Conservation (phyloP, 306 rosid species). For the Fragaria ananassa region DNA sequence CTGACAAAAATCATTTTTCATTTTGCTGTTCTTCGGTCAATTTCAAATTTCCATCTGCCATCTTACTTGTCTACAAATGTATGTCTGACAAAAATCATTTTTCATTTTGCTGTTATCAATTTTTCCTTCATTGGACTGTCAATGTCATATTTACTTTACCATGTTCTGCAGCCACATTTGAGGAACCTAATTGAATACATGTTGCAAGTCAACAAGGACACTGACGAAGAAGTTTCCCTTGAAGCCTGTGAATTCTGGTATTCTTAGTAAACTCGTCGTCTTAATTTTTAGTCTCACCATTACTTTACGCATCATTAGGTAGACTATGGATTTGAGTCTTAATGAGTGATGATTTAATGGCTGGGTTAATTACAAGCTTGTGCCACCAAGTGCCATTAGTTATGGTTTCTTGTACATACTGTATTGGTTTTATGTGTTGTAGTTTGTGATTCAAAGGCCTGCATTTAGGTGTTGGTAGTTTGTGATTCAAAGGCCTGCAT, state of each 20-base stretch:
- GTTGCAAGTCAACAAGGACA: constrained; percentile 95
- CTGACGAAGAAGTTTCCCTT: constrained; percentile 94
- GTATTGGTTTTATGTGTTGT: neutral
- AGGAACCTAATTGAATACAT: constrained; percentile 83
- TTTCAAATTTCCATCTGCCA: too few relatives aligned
- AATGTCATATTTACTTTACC: constrained; percentile 13
- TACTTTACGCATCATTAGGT: constrained; percentile 14
- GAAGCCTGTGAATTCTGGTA: constrained; percentile 99
- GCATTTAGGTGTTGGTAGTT: neutral
- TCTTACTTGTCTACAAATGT: neutral
- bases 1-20: neutral
- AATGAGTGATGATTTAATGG: neutral
- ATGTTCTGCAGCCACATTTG: constrained; percentile 75
- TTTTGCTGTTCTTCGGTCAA: neutral
- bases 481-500: neutral
- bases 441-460: neutral
- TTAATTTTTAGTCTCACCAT: constrained; percentile 13
- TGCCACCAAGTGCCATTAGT: neutral
- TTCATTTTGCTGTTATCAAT: constrained; percentile 15
- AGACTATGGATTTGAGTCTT: constrained; percentile 19
- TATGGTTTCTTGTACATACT: neutral
- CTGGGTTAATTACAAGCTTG: neutral
- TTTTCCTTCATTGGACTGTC: neutral
- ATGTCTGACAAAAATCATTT: neutral
- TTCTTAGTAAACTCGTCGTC: constrained; percentile 6